Conservation (phyloP, 306 rosid species). For the Prinsepia uniflora region DNA sequence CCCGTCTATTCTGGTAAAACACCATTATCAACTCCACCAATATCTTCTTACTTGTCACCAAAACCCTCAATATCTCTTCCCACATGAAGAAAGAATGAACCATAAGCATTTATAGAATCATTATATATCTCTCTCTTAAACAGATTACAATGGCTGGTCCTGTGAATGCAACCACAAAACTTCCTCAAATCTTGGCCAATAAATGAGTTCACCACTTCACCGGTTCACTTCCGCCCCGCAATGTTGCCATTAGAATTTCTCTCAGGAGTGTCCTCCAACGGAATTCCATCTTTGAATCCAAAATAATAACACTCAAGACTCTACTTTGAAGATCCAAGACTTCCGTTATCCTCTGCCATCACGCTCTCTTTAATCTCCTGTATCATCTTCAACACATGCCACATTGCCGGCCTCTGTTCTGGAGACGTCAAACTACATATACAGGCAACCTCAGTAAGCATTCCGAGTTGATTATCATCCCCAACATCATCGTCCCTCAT, state of each 20-base stretch:
- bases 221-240: too few species aligned
- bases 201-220: background rate
- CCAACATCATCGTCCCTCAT: conserved; percentile 67
- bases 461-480: conserved; percentile 63
- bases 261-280: too few species aligned
- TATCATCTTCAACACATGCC: conserved; percentile 88
- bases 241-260: too few species aligned
- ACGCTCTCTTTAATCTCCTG: conserved; percentile 82
- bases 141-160: conserved; percentile 4
- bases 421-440: conserved; percentile 76
- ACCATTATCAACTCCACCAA: too few species aligned
- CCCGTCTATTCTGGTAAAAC: too few species aligned
- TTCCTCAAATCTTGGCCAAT: conserved; percentile 8
- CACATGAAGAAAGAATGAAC: too few species aligned
- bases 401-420: conserved; percentile 91
- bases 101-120: conserved; percentile 1
- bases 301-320: background rate
- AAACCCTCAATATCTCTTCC: too few species aligned
- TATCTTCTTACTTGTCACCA: too few species aligned
- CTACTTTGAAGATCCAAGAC: conserved; percentile 26
- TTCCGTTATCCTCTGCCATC: conserved; percentile 32
- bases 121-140: background rate
- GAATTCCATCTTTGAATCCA: conserved; percentile 24
- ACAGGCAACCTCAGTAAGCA: conserved; percentile 93
- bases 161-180: background rate